These are phyloP conservation scores for Aspergillus eucalypticola DNA, from an alignment of 2,329 filamentous ascomycete genomes.

Conservation along the genomic window DNA sequence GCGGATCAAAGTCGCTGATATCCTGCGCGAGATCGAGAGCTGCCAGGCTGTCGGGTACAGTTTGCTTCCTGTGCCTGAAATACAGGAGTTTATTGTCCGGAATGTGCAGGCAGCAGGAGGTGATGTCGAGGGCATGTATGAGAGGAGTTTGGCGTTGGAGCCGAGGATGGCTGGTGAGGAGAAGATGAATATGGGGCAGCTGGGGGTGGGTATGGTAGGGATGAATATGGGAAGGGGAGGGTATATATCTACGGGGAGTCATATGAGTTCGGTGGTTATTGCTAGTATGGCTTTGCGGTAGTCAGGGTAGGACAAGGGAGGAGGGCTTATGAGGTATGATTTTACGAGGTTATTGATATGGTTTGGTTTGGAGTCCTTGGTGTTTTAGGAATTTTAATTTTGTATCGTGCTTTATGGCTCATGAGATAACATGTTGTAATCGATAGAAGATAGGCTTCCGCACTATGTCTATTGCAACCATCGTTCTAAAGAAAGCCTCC, in stretches of 20 bases:
- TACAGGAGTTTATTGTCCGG: conserved; percentile 93
- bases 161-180: conserved; percentile 96
- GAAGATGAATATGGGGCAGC: conserved; percentile 64
- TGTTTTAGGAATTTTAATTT: too few species aligned
- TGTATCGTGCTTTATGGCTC: too few species aligned
- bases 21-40: conserved; percentile 97
- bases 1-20: conserved; percentile 93
- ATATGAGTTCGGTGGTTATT: conserved; percentile 21
- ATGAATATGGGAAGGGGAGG: not conserved
- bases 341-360: not conserved
- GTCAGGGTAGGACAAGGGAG: not conserved
- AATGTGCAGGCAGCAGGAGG: conserved; percentile 95
- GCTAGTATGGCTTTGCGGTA: conserved; percentile 19
- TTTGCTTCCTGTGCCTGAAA: conserved; percentile 81
- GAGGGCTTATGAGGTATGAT: not conserved
- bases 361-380: not conserved
- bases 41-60: conserved; percentile 98
- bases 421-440: too few species aligned
- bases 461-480: too few species aligned
- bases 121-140: conserved; percentile 86
- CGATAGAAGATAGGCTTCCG: too few species aligned
- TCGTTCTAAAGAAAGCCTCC: too few species aligned
- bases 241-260: conserved; percentile 16
- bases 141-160: conserved; percentile 89
- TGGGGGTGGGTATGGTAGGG: not conserved